Evolutionary conservation across 345 rosid genomes (phyloP).

Genomic region (Salix purpurea): DNA sequence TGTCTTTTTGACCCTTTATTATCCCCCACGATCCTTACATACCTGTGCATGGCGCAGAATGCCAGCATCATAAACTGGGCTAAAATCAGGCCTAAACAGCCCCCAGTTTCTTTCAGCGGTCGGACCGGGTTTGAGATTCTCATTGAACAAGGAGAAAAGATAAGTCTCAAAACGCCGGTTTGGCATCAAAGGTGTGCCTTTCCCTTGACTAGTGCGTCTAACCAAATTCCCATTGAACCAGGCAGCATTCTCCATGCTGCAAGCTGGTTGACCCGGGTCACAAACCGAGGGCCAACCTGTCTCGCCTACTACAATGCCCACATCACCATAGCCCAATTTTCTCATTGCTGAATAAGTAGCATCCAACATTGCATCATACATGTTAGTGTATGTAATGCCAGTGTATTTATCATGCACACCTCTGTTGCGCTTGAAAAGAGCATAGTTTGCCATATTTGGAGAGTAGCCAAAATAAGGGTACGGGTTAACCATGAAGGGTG

Average conservation of each 20-base stretch:
- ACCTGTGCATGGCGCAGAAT: conserved; percentile 16
- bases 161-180: conserved; percentile 18
- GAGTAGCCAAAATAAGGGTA: conserved; percentile 21
- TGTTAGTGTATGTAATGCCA: conserved; percentile 11
- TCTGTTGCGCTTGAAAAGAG: conserved; percentile 9
- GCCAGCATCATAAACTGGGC: conserved; percentile 19
- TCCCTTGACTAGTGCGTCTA: not conserved
- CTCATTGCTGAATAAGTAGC: conserved; percentile 23
- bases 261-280: conserved; percentile 13
- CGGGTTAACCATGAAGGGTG: conserved; percentile 20
- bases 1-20: too few species aligned
- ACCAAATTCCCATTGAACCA: conserved; percentile 16
- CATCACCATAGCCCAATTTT: conserved; percentile 17
- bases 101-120: conserved; percentile 20
- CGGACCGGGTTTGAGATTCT: conserved; percentile 23
- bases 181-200: conserved; percentile 25
- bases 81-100: conserved; percentile 21
- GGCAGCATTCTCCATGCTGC: conserved; percentile 12
- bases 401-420: conserved; percentile 13
- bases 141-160: conserved; percentile 19
- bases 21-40: not conserved
- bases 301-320: conserved; percentile 22
- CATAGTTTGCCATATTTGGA: conserved; percentile 12
- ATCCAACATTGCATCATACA: conserved; percentile 26
- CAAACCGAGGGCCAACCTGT: conserved; percentile 29